A percentile compares a stretch with the other conserved stretches of the same genome.
These are phyloP conservation scores for Fomitopsis palustris DNA, from an alignment of 1,284 basidiomycete species.

Conservation along the genomic window DNA sequence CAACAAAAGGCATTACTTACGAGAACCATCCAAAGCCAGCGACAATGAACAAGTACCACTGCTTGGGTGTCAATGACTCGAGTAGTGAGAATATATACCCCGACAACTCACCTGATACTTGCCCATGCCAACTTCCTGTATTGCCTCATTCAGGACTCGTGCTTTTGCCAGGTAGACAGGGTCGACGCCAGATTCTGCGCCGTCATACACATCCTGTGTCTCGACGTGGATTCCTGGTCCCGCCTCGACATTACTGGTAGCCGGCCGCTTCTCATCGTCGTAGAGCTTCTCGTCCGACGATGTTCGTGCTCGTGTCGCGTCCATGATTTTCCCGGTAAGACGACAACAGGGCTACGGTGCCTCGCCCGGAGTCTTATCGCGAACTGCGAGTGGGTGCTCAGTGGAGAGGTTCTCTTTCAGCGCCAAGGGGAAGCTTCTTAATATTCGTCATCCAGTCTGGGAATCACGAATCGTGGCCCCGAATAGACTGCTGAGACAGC, in stretches of 20 bases:
- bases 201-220: slow-evolving; percentile 42
- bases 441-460: slow-evolving; percentile 43
- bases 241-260: neutral
- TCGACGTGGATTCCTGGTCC: slow-evolving; percentile 13
- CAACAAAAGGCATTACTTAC: slow-evolving; percentile 35
- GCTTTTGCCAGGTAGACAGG: slow-evolving; percentile 65
- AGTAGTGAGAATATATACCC: neutral
- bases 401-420: neutral
- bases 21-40: slow-evolving; percentile 70
- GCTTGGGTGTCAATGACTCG: neutral
- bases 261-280: slow-evolving; percentile 2
- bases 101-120: slow-evolving; percentile 51
- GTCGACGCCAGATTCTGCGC: slow-evolving; percentile 42
- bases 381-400: neutral
- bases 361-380: neutral
- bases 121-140: slow-evolving; percentile 74
- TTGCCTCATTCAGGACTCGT: slow-evolving; percentile 57
- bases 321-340: slow-evolving; percentile 1
- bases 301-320: neutral
- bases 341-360: neutral
- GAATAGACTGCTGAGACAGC: neutral
- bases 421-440: slow-evolving; percentile 53
- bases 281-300: slow-evolving; percentile 6
- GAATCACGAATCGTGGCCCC: neutral
- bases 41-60: slow-evolving; percentile 54